Base-by-base conservation (phyloP, 2,329 filamentous ascomycete genomes). In the Sarocladiaceae sp. region DNA sequence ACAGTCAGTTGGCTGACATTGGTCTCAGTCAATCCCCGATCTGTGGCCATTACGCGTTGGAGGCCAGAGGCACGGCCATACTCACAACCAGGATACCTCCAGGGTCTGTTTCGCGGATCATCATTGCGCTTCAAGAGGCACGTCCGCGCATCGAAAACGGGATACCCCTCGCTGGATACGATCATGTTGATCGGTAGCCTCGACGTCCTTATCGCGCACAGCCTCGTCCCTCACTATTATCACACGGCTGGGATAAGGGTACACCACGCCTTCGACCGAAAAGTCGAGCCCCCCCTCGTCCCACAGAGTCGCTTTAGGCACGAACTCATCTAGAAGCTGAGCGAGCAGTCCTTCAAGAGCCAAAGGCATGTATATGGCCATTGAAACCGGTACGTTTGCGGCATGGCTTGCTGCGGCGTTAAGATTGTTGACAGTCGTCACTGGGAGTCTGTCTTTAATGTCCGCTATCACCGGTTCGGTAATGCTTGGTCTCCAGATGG, bases 281-380 rank as follows among this genome's bases (percentile, higher is more conserved):
- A 43, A 32, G 21, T 23, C 3, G 3, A 43, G 31, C 16, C 33
- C 41, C n/a, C 41, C 41, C 18, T 43, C 41, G 19, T 43, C 41
- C 41, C 41, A 43, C n/a, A 43, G 4, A 9, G 24, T 33, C 16
- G 29, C 15, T 6, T 21, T 19, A 12, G 41, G 41, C 6, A 26
- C 41, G 16, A 21, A 33, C 16, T 18, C 15, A 9, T 33, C 16
- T 13, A 23, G 32, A 33, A n/a, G 12, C n/a, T 19, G 27, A 7
- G 3, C 15, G 20, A 43, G 19, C 19, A 20, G 6, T 10, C 16
- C 9, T 23, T 23, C 27, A 15, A 43, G 27, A 6, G 33, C 6
- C 34, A 23, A n/a, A n/a, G 41, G 29, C 19, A 33, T 11, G 16
- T 24, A 32, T 9, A 23, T 4, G 5, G 4, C n/a, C 27, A 20